Percentiles rank a stretch among this genome's conserved stretches.
phyloP scores from a whole-genome alignment of 2,329 filamentous ascomycete genomes.

The Pezicula rhizophila region DNA sequence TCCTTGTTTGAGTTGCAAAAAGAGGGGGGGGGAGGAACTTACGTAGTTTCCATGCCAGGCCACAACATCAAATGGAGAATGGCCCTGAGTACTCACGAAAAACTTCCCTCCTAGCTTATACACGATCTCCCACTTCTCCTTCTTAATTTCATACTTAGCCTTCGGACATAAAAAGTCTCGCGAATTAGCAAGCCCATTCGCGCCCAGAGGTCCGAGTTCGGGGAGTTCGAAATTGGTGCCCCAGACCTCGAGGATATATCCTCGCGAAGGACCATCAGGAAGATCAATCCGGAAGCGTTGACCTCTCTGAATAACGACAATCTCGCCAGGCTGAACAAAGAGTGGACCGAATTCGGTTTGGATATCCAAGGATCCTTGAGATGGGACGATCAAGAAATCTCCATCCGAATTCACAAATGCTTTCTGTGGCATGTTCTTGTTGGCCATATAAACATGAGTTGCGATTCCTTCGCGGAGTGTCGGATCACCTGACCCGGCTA shows the following conservation, averaged over 20 bases:
- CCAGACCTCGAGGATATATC: slow-evolving; percentile 61
- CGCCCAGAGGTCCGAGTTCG: slow-evolving; percentile 57
- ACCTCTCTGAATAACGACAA: slow-evolving; percentile 58
- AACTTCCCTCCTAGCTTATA: slow-evolving; percentile 60
- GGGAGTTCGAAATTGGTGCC: slow-evolving; percentile 56
- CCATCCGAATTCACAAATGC: slow-evolving; percentile 52
- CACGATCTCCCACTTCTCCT: slow-evolving; percentile 41
- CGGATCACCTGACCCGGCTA: slow-evolving; percentile 42
- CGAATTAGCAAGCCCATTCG: slow-evolving; percentile 54
- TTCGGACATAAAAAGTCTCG: slow-evolving; percentile 57
- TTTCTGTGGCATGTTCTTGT: slow-evolving; percentile 37
- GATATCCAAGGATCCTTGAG: slow-evolving; percentile 49
- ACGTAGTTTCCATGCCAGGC: slow-evolving; percentile 59
- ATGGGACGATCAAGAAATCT: slow-evolving; percentile 58
- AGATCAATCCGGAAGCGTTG: slow-evolving; percentile 54
- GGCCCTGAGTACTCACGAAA: slow-evolving; percentile 57
- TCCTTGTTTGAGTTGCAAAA: slow-evolving; percentile 45
- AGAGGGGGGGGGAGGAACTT: slow-evolving; percentile 28
- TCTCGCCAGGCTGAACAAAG: slow-evolving; percentile 55
- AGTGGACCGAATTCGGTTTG: slow-evolving; percentile 47
- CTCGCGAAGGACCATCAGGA: slow-evolving; percentile 49
- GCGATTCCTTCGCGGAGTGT: slow-evolving; percentile 44
- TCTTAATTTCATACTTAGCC: slow-evolving; percentile 41
- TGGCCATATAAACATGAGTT: slow-evolving; percentile 42
- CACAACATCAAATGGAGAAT: slow-evolving; percentile 70